phyloP scores from a whole-genome alignment of 2,329 filamentous ascomycete genomes.

The Colletotrichum sublineola region DNA sequence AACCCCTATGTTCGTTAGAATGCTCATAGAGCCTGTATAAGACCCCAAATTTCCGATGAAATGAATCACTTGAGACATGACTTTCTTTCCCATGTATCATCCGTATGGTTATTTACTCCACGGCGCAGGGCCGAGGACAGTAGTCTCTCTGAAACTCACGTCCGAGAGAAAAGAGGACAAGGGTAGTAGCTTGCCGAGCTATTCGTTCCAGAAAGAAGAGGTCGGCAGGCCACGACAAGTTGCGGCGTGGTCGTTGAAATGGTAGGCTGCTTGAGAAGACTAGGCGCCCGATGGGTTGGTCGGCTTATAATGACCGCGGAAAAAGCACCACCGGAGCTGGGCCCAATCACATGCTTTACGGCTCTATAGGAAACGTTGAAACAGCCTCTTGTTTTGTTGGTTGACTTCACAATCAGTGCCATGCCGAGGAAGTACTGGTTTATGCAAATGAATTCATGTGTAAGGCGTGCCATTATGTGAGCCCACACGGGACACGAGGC shows the following conservation, averaged over 20 bases:
- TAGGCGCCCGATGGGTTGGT: background rate
- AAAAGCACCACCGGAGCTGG: background rate
- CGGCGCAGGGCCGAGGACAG: background rate
- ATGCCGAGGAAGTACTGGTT: background rate
- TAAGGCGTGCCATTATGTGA: constrained; percentile 27
- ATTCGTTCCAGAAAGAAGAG: background rate
- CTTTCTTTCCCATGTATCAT: too few species aligned
- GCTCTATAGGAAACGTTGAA: background rate
- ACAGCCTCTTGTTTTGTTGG: background rate
- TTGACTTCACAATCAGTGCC: background rate
- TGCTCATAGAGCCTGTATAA: background rate
- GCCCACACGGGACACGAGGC: constrained; percentile 19
- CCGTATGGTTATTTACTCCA: background rate
- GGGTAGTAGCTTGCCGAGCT: background rate
- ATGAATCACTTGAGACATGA: background rate
- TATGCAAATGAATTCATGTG: constrained; percentile 38
- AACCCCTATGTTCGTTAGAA: background rate
- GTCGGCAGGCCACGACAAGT: background rate
- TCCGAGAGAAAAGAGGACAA: background rate
- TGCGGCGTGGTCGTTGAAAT: background rate
- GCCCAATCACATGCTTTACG: background rate
- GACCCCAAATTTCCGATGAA: background rate
- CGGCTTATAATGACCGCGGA: background rate
- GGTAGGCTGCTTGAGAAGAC: background rate
- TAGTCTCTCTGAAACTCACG: background rate